Evolutionary conservation across 768 basidiomycete species (phyloP).

Genomic region (Mrakia frigida): DNA sequence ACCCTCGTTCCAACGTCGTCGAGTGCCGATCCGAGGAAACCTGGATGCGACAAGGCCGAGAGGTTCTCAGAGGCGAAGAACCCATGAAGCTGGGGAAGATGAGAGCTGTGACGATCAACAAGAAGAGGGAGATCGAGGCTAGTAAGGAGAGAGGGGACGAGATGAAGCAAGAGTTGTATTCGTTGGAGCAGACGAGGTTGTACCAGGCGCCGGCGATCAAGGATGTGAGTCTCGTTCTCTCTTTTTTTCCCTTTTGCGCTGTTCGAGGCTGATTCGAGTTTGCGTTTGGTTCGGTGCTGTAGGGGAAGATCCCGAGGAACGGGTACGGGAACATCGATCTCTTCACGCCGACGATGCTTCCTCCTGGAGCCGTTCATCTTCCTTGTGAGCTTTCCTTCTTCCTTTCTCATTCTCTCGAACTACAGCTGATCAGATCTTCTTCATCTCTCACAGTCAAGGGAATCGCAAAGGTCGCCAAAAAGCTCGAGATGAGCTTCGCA

Average conservation of each 20-base stretch:
- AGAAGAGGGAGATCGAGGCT: constrained; percentile 66
- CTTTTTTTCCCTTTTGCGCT: background rate
- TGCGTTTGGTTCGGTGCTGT: constrained; percentile 15
- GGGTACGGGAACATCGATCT: constrained; percentile 95
- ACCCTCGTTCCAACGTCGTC: constrained; percentile 75
- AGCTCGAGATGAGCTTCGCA: constrained; percentile 80
- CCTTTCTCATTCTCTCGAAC: background rate
- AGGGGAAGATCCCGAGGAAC: constrained; percentile 94
- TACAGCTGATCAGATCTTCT: background rate
- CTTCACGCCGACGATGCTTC: constrained; percentile 92
- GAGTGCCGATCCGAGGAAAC: constrained; percentile 84
- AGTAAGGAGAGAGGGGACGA: constrained; percentile 52
- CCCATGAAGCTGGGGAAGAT: constrained; percentile 86
- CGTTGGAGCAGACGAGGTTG: constrained; percentile 72
- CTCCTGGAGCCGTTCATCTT: constrained; percentile 74
- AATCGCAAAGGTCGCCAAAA: constrained; percentile 78
- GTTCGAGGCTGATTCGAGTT: too few relatives aligned
- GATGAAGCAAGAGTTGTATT: constrained; percentile 81
- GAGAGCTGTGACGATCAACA: constrained; percentile 71
- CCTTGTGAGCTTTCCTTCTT: constrained; percentile 61
- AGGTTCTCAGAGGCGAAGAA: constrained; percentile 65
- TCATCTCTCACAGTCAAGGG: constrained; percentile 60
- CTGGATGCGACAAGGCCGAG: constrained; percentile 84
- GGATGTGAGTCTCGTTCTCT: constrained; percentile 58
- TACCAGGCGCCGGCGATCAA: constrained; percentile 74